phyloP scores from a whole-genome alignment of 2,329 filamentous ascomycete species.

The Corinectria fuckeliana region DNA sequence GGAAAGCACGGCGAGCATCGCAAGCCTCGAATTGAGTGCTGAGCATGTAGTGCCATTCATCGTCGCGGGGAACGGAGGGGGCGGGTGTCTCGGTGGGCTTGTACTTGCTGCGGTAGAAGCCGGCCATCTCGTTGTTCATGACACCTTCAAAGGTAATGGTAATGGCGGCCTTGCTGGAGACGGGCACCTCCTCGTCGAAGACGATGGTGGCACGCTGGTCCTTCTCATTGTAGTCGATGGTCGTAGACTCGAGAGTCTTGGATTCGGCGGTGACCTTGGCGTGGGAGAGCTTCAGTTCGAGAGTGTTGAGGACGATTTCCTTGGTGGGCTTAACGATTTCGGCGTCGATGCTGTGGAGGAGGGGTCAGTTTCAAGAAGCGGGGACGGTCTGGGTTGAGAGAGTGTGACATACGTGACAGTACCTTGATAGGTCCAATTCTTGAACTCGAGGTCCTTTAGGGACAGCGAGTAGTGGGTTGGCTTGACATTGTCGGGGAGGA shows the following conservation, averaged over 20 bases:
- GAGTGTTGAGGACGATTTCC: slow-evolving; percentile 82
- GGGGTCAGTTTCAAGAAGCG: slow-evolving; percentile 17
- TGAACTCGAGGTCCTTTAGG: slow-evolving; percentile 81
- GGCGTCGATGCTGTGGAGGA: slow-evolving; percentile 68
- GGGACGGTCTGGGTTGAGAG: slow-evolving; percentile 14
- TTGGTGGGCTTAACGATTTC: slow-evolving; percentile 75
- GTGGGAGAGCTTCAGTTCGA: slow-evolving; percentile 78
- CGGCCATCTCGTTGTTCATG: slow-evolving; percentile 90
- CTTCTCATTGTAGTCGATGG: slow-evolving; percentile 81
- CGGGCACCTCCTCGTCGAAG: slow-evolving; percentile 75
- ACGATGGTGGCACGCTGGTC: slow-evolving; percentile 82
- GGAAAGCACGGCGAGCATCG: slow-evolving; percentile 92
- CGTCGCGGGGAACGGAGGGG: slow-evolving; percentile 77
- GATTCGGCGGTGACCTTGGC: slow-evolving; percentile 66
- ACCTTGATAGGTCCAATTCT: slow-evolving; percentile 79
- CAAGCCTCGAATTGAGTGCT: slow-evolving; percentile 98
- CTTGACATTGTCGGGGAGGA: slow-evolving; percentile 71
- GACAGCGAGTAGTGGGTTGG: slow-evolving; percentile 86
- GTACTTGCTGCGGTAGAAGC: slow-evolving; percentile 94
- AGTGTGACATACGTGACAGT: slow-evolving; percentile 62
- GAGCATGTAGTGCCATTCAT: slow-evolving; percentile 75
- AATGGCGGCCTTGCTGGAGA: slow-evolving; percentile 69
- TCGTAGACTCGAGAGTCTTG: slow-evolving; percentile 64
- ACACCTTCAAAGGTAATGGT: slow-evolving; percentile 78
- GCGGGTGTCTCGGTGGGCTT: slow-evolving; percentile 77